Base-by-base conservation (phyloP, 441 rosid genomes). In the Raphanus hybrid region DNA sequence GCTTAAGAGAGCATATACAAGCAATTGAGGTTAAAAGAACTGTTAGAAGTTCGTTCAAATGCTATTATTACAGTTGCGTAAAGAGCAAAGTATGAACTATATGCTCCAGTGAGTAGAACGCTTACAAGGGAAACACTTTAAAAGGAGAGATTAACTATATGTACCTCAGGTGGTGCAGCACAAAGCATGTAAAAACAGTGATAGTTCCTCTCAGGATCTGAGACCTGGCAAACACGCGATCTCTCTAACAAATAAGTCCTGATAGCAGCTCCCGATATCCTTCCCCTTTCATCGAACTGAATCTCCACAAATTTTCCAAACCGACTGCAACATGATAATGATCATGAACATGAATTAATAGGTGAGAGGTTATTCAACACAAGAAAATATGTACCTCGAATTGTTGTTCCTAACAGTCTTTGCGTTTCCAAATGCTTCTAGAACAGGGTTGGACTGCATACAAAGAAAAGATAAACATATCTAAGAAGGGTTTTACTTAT, bases 171-270 rank as follows among this genome's bases (percentile, higher is more conserved):
- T 59, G 99, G 99, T 54, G 98, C 99, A 75, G 99, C 89, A 84
- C 99, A 95, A 57, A 95, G 90, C 98, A 95, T 93, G 89, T 95
- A 95, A 87, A 95, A 95, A 79, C 99, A 95, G 82, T 95, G 99
- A 81, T 95, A 95, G 74, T 95, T 93, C 85, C 99, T 91, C 86
- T 95, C 99, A 43, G 95, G 96, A 82, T 93, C 97, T 64, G 98
- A 95, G 79, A 95, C 92, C 86, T 94, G 99, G 75, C 99, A 95
- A 72, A 95, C 99, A 65, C 98, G 93, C 57, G 99, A 95, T 80
- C 99, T 91, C 86, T 93, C 99, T 59, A 93, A 86, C 90, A 93
- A 87, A 82, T 95, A 95, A 82, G 99, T 95, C 84, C 98, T 86
- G 83, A 95, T 87, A 8, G 99, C 99, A 84, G 99, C 99, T 75